Conservation (phyloP, 371 early-diverging fungal species). For the Mortierella sp. region DNA sequence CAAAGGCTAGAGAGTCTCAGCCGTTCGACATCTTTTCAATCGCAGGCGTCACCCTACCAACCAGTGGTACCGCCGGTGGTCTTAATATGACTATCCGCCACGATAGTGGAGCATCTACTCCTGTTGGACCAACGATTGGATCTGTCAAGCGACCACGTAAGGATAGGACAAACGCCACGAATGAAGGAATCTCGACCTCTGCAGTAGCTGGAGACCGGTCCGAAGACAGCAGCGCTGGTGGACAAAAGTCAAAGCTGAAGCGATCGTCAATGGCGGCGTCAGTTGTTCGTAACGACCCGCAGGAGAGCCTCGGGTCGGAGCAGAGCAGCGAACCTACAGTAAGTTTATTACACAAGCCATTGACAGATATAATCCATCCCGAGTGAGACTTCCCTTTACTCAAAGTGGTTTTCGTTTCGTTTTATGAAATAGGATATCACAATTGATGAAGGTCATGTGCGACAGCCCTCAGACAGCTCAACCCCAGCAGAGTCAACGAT, state of each 20-base stretch:
- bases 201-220: neutral
- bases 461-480: neutral
- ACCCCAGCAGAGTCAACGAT: neutral
- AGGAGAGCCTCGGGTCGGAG: neutral
- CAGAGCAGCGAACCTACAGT: neutral
- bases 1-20: conserved; percentile 46
- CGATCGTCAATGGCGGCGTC: conserved; percentile 43
- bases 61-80: conserved; percentile 18
- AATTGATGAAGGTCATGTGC: neutral
- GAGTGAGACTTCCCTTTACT: too few relatives aligned
- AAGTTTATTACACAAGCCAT: too few relatives aligned
- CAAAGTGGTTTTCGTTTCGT: too few relatives aligned
- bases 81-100: conserved; percentile 52
- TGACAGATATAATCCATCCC: too few relatives aligned
- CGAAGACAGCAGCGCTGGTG: neutral
- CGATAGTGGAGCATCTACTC: conserved; percentile 22
- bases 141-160: conserved; percentile 46
- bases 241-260: conserved; percentile 39
- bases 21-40: conserved; percentile 53
- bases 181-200: neutral
- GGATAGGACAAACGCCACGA: conserved; percentile 9
- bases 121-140: conserved; percentile 19
- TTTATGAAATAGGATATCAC: conserved; percentile 7
- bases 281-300: conserved; percentile 6
- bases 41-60: conserved; percentile 47